phyloP scores from a whole-genome alignment of 2,329 filamentous ascomycete genomes.

The Teratosphaeria zuluensis region DNA sequence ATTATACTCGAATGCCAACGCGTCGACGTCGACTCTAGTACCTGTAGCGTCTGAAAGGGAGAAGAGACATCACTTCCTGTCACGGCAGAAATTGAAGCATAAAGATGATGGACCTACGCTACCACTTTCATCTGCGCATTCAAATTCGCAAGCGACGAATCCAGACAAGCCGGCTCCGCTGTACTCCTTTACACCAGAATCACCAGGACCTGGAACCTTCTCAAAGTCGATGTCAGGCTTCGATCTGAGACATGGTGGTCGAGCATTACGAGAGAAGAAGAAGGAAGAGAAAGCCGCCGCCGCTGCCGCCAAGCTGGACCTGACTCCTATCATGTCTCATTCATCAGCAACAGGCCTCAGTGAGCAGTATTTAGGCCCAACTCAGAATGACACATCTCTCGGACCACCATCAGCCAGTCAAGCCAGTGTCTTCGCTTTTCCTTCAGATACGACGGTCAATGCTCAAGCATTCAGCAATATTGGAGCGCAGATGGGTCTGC shows the following conservation, averaged over 20 bases:
- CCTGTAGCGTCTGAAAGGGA: conserved; percentile 50
- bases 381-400: conserved; percentile 15
- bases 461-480: conserved; percentile 34
- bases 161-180: conserved; percentile 64
- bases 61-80: conserved; percentile 70
- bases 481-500: conserved; percentile 38
- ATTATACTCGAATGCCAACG: conserved; percentile 66
- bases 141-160: conserved; percentile 67
- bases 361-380: conserved; percentile 18
- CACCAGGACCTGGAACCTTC: conserved; percentile 61
- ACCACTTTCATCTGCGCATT: conserved; percentile 64
- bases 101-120: conserved; percentile 61
- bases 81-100: conserved; percentile 56
- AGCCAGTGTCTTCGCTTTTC: conserved; percentile 23
- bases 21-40: conserved; percentile 67
- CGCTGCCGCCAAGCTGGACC: conserved; percentile 22
- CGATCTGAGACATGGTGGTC: conserved; percentile 67
- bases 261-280: conserved; percentile 66
- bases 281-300: conserved; percentile 42
- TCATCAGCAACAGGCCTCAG: conserved; percentile 16
- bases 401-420: conserved; percentile 19
- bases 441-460: conserved; percentile 22
- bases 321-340: conserved; percentile 22
- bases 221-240: conserved; percentile 73
- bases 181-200: conserved; percentile 71